A percentile compares a stretch with the other conserved stretches of the same genome.
These are phyloP conservation scores for Trypanosomatidae sp. DNA, from an alignment of 208 protist genomes.

Conservation along the genomic window DNA sequence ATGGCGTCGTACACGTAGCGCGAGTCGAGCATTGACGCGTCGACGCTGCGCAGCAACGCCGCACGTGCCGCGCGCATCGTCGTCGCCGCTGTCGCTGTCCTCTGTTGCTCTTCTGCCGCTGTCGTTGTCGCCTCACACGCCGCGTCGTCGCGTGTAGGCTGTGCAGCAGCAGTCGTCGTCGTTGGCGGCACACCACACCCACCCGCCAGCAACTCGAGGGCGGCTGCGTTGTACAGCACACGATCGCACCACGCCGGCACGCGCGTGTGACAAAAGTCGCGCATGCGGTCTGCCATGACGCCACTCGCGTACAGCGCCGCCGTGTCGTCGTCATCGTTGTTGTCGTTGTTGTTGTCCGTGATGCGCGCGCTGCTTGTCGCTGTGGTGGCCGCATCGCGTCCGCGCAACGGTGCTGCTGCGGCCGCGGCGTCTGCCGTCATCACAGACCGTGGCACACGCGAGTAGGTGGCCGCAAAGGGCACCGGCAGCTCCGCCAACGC, in stretches of 20 bases:
- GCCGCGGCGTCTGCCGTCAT: slow-evolving; percentile 2
- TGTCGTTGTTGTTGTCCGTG: neutral
- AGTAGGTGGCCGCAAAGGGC: slow-evolving; percentile 52
- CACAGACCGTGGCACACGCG: slow-evolving; percentile 12
- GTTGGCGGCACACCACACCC: slow-evolving; percentile 4
- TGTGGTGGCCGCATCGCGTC: neutral
- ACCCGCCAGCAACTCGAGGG: slow-evolving; percentile 40
- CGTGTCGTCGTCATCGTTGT: neutral
- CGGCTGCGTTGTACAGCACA: slow-evolving; percentile 63
- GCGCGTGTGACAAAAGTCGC: slow-evolving; percentile 19
- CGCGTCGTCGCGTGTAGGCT: too few relatives aligned
- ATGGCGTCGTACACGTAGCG: slow-evolving; percentile 37
- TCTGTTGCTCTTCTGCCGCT: too few relatives aligned
- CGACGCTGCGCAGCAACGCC: neutral
- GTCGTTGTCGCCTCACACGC: too few relatives aligned
- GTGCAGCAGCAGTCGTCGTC: too few relatives aligned
- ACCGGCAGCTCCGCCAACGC: slow-evolving; percentile 53
- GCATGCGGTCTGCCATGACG: too few relatives aligned
- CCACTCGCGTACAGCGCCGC: too few relatives aligned
- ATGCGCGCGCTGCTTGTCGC: too few relatives aligned
- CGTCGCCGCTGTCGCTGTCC: neutral
- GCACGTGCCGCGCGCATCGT: neutral
- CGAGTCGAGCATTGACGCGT: neutral
- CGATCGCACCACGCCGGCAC: slow-evolving; percentile 80
- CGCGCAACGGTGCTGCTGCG: neutral